Evolutionary conservation across 805 yeast species (phyloP).

Genomic region (Ogataea populi-albae): DNA sequence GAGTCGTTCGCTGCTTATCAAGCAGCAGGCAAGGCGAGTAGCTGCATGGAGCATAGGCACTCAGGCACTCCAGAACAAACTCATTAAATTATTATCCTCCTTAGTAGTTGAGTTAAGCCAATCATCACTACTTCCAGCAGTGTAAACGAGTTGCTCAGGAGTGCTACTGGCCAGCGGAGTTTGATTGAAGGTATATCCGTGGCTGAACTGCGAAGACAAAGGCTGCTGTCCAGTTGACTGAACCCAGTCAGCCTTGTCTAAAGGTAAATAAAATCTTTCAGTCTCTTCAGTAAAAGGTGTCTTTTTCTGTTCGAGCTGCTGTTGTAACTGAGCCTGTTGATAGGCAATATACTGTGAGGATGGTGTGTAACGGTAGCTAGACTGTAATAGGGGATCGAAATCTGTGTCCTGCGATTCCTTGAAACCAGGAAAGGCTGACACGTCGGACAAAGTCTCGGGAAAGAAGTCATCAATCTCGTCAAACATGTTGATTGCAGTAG

Average conservation of each 20-base stretch:
- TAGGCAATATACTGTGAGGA: constrained; percentile 15
- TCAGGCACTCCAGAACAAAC: constrained; percentile 7
- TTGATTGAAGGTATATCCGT: constrained; percentile 4
- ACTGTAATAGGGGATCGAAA: background rate
- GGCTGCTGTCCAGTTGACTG: background rate
- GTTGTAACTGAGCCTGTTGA: constrained; percentile 17
- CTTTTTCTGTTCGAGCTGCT: constrained; percentile 7
- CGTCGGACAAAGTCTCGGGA: background rate
- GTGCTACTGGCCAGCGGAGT: constrained; percentile 1
- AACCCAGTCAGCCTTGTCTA: constrained; percentile 4
- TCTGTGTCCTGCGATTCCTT: background rate
- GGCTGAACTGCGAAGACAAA: too few relatives aligned
- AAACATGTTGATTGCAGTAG: constrained; percentile 13
- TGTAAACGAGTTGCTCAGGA: constrained; percentile 1
- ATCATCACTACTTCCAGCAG: constrained; percentile 9
- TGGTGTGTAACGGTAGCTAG: constrained; percentile 15
- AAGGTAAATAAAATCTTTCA: constrained; percentile 1
- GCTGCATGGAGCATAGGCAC: constrained; percentile 1
- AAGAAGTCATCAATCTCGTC: constrained; percentile 16
- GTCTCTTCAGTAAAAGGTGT: constrained; percentile 2
- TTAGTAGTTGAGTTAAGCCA: constrained; percentile 7
- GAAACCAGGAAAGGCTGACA: too few relatives aligned
- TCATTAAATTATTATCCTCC: constrained; percentile 11
- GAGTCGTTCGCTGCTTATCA: too few relatives aligned
- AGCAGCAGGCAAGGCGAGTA: too few relatives aligned